Evolutionary conservation across 805 yeast genomes (phyloP), one percentile per base, ranked within the genome.

Genomic region (Kodamaea lidongshanica): DNA sequence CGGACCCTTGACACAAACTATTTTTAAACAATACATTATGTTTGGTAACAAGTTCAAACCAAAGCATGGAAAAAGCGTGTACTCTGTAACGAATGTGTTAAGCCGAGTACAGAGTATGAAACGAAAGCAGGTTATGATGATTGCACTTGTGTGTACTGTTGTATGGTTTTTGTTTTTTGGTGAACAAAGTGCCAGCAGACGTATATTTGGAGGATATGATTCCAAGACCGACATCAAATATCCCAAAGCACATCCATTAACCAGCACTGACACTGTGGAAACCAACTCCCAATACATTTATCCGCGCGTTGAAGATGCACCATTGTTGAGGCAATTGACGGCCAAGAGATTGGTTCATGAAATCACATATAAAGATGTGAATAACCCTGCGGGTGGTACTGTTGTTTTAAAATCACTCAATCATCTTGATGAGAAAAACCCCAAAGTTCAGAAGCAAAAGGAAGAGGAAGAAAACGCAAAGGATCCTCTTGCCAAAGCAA

Each of bases 221-320:
- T 10, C 26, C 4, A 12, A 14, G n/a, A 15, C 36, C 5, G 8
- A 9, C 2, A 34, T 35, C 6, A 30, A 29, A 18, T 60, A 61
- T 38, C 67, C 67, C 0, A 31, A 39, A 5, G 40, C 51, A 3
- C 66, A 54, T 32, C 61, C 65, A 5, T 48, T 45, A 23, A 58
- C 67, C 10, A 47, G 58, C 20, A 38, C 32, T 8, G 45, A 54
- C 27, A 38, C 35, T 11, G 61, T 75, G 16, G 63, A 60, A 12
- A 70, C 79, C 10, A 54, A 61, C 8, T 65, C 75, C 12, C 61
- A 66, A 21, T 67, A 73, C 45, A 77, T 82, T 9, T 81, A 70
- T 46, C 92, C 92, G n/a, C 70, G 75, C n/a, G 67, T 80, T 20
- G 87, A 81, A 40, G 78, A 81, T 45, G 78, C 83, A 4, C 72